Percentiles rank a stretch among this genome's conserved stretches.
phyloP scores from a whole-genome alignment of 179 eudicot genomes.

The Vitellaria paradoxa region DNA sequence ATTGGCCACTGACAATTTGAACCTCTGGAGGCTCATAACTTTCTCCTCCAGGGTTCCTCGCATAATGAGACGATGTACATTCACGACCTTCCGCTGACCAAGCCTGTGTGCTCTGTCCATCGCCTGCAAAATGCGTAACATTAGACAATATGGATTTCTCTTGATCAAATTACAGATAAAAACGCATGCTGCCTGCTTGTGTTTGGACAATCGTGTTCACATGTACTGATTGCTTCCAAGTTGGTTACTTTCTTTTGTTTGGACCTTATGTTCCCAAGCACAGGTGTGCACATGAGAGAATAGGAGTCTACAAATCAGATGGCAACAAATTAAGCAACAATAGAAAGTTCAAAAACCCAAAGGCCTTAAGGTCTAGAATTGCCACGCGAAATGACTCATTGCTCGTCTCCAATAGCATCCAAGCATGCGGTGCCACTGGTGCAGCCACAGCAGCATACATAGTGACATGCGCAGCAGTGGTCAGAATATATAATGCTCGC shows the following conservation, averaged over 20 bases:
- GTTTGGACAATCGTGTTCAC: not conserved
- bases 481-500: no score
- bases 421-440: no score
- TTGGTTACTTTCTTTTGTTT: no score
- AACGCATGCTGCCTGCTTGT: not conserved
- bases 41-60: constrained; percentile 99
- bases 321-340: not conserved
- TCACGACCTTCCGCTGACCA: constrained; percentile 94
- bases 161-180: not conserved
- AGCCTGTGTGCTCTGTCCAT: constrained; percentile 99
- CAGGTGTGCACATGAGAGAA: no score
- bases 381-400: no score
- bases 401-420: no score
- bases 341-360: not conserved
- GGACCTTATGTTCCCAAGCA: no score
- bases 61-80: constrained; percentile 98
- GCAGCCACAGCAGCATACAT: no score
- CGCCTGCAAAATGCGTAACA: constrained; percentile 41
- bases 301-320: not conserved
- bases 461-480: no score
- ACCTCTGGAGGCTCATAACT: constrained; percentile 98
- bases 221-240: not conserved
- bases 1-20: constrained; percentile 93
- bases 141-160: not conserved
- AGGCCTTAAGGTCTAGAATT: not conserved